These are phyloP conservation scores for Castanea mollissima DNA, from an alignment of 306 rosid species.

Conservation along the genomic window DNA sequence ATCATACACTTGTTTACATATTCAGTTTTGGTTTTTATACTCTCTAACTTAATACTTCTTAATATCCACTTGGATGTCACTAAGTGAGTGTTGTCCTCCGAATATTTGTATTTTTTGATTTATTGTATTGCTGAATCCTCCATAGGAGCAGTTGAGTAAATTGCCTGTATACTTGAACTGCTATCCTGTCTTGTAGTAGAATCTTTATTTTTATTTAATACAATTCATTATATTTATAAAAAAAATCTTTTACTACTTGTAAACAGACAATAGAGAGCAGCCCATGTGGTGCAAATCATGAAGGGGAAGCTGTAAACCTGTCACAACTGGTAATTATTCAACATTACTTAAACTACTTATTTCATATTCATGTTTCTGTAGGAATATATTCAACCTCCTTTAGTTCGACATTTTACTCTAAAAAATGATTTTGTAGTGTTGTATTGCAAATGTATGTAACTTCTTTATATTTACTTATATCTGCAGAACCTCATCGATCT, in stretches of 20 bases:
- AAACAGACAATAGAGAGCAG: conserved; percentile 95
- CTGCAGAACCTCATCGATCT: conserved; percentile 99
- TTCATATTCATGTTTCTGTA: conserved; percentile 26
- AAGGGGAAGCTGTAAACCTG: conserved; percentile 90
- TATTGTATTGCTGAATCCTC: too few relatives aligned
- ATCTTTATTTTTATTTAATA: not conserved
- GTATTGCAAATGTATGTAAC: conserved; percentile 15
- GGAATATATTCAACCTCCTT: conserved; percentile 4
- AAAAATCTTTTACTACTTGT: conserved; percentile 20
- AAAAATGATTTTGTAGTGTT: conserved; percentile 20
- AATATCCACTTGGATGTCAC: too few relatives aligned
- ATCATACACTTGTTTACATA: not conserved
- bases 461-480: conserved; percentile 49
- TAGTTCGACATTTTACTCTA: conserved; percentile 6
- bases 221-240: conserved; percentile 17
- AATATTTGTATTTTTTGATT: too few relatives aligned
- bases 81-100: too few relatives aligned
- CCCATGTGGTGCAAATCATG: conserved; percentile 78
- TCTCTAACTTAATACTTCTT: not conserved
- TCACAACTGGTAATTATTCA: conserved; percentile 78
- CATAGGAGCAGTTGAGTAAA: too few relatives aligned
- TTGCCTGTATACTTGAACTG: too few relatives aligned
- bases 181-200: too few relatives aligned
- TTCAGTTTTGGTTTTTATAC: not conserved
- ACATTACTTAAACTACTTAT: conserved; percentile 11